These are phyloP conservation scores for Penicillium steckii DNA, from an alignment of 495 filamentous ascomycete genomes.

Conservation along the genomic window DNA sequence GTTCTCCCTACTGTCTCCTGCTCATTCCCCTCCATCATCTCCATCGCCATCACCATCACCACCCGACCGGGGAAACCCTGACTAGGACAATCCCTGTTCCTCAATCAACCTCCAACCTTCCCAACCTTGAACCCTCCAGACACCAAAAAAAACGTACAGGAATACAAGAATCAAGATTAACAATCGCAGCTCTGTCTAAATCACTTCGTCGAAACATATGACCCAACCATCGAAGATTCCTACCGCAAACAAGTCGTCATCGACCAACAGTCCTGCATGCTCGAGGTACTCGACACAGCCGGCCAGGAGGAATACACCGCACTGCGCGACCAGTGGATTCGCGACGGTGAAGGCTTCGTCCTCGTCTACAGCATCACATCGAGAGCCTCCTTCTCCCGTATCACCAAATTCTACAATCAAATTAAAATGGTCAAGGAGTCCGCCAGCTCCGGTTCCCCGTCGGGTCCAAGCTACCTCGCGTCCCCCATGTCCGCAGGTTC, in stretches of 20 bases:
- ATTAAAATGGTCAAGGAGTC: constrained; percentile 98
- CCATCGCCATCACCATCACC: background rate
- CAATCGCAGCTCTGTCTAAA: constrained; percentile 64
- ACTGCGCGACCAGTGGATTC: constrained; percentile 95
- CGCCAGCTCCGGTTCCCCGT: constrained; percentile 67
- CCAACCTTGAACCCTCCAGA: no score
- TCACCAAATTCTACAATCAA: constrained; percentile 92
- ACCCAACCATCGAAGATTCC: constrained; percentile 95
- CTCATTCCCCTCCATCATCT: background rate
- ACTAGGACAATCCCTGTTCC: no score
- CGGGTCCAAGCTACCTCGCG: constrained; percentile 53
- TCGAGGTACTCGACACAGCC: constrained; percentile 96
- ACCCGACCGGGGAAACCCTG: background rate
- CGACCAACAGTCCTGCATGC: constrained; percentile 94
- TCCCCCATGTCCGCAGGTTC: constrained; percentile 72
- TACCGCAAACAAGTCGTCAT: constrained; percentile 99
- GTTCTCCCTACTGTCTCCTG: constrained; percentile 24
- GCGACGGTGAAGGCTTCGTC: constrained; percentile 96
- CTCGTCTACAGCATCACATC: constrained; percentile 98
- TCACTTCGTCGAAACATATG: constrained; percentile 86
- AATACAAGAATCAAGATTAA: background rate
- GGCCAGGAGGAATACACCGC: constrained; percentile 99
- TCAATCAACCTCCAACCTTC: background rate
- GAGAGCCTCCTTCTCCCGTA: constrained; percentile 88
- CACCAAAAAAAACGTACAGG: no score